Base-by-base conservation (phyloP, 2,329 filamentous ascomycete species). In the Colletotrichum sp. region DNA sequence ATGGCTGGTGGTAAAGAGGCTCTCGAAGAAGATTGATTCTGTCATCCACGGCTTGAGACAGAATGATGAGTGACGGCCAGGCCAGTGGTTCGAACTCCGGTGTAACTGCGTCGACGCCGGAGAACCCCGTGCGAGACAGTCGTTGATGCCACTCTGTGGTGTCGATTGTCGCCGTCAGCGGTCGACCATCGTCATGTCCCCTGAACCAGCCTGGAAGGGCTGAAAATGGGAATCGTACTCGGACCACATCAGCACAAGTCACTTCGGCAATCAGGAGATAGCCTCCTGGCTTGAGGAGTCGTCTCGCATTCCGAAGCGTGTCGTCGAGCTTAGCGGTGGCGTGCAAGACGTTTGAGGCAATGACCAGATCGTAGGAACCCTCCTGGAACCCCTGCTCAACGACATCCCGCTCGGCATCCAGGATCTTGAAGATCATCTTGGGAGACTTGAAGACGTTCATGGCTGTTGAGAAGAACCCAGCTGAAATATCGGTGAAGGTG, bases 281-380 rank as follows among this genome's bases (percentile, higher is more conserved):
- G 1, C 85, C 85, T 18, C 80, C 79, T 0, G 83, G 83, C n/a
- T 79, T 78, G 2, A 87, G 79, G 4, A 85, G 77, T 63, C 71
- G 72, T 16, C 57, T 76, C 4, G 78, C 66, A 62, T 82, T 80
- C 5, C 59, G 57, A 28, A 84, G 44, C 1, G 82, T 79, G 4
- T 67, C 30, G 18, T 80, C 55, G 6, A 82, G 74, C 5, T 71
- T 71, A 15, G 63, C 74, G 3, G 81, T 83, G 10, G 81, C 82
- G 39, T 83, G 81, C 3, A 83, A 49, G 15, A 81, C 81, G 55
- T 82, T 81, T 3, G 82, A 74, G 10, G 82, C 80, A 34, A 83
- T 36, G 52, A 84, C 68, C 3, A 84, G 66, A 65, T 83, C 82
- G 68, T 80, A 84, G 6, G 70, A 75, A 0, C 72, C 70, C 2